phyloP scores from a whole-genome alignment of 129 eudicot genomes.

The Helichrysum umbraculigerum region DNA sequence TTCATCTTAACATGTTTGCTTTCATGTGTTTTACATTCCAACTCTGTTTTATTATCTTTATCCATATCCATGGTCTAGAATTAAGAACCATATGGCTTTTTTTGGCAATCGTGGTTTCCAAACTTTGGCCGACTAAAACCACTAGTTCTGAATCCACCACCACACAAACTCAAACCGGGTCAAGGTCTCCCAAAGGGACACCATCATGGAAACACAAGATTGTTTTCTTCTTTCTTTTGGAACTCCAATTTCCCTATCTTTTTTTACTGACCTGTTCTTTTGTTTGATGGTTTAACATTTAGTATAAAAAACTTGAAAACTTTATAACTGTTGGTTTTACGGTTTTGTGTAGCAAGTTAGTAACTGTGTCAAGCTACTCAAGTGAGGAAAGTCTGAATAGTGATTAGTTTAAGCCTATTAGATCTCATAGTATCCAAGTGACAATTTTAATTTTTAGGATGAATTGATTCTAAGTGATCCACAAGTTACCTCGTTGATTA shows the following conservation, averaged over 20 bases:
- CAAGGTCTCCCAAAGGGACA: no score
- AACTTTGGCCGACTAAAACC: not conserved
- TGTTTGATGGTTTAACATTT: not conserved
- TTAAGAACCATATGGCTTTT: not conserved
- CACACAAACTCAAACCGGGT: not conserved
- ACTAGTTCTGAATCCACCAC: not conserved
- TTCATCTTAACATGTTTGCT: not conserved
- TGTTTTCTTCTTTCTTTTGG: not conserved
- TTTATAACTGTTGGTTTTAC: conserved; percentile 2
- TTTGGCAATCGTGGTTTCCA: no score
- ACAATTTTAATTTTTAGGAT: not conserved
- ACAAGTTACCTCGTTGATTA: not conserved
- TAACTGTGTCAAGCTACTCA: conserved; percentile 6
- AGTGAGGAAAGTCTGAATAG: not conserved
- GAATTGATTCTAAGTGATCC: not conserved
- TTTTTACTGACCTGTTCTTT: not conserved
- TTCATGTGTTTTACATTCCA: not conserved
- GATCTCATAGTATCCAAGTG: not conserved
- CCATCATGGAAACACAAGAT: not conserved
- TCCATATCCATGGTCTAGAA: not conserved
- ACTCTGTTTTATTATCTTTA: no score
- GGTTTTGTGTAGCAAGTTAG: not conserved
- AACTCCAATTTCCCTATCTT: not conserved
- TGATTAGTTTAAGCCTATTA: conserved; percentile 2
- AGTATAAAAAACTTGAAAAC: conserved; percentile 3